Conservation (phyloP, 495 filamentous ascomycete genomes). For the Penicillium egyptiacum region DNA sequence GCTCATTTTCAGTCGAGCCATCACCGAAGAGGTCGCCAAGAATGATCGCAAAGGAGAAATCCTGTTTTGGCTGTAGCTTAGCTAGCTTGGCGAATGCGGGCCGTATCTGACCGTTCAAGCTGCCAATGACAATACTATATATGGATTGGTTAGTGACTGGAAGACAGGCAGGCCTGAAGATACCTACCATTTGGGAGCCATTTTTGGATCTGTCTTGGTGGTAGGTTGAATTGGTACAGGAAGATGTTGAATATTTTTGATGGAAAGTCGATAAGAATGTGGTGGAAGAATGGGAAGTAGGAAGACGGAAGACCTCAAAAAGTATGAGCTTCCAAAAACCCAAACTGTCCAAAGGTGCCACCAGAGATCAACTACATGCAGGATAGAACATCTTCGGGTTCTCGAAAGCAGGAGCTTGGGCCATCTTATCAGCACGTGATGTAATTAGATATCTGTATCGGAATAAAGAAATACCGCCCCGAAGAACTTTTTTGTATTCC, state of each 20-base stretch:
- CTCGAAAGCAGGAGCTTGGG: constrained; percentile 40
- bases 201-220: constrained; percentile 8
- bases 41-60: constrained; percentile 79
- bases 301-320: background rate
- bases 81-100: constrained; percentile 75
- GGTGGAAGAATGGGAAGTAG: background rate
- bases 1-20: constrained; percentile 48
- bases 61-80: constrained; percentile 77
- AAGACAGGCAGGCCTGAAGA: background rate
- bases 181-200: constrained; percentile 69
- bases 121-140: constrained; percentile 74
- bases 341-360: background rate
- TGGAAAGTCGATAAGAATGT: background rate
- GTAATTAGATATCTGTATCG: constrained; percentile 7
- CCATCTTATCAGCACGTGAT: constrained; percentile 37
- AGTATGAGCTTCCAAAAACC: background rate
- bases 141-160: constrained; percentile 9
- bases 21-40: constrained; percentile 76
- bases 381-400: constrained; percentile 5
- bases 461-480: constrained; percentile 39
- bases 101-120: constrained; percentile 70
- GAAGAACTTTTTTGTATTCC: constrained; percentile 49
- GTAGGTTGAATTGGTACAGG: constrained; percentile 1
- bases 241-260: background rate
- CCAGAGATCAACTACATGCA: constrained; percentile 18